A percentile compares a stretch with the other conserved stretches of the same genome.
These are phyloP conservation scores for Panicum virgatum DNA, from an alignment of 202 grass and related monocot genomes.

Conservation along the genomic window DNA sequence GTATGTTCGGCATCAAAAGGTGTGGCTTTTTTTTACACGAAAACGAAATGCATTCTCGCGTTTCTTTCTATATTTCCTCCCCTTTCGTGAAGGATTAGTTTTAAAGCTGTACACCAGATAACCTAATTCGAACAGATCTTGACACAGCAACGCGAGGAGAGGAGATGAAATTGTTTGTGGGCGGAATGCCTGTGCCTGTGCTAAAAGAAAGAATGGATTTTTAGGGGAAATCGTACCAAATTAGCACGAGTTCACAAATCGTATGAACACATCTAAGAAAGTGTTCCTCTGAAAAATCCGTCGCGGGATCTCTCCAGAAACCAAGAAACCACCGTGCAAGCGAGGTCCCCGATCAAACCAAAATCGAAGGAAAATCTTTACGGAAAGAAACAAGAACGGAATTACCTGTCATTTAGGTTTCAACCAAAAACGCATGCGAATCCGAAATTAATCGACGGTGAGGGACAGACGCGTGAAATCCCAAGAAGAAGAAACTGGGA, in stretches of 20 bases:
- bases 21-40: not conserved
- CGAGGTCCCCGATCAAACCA: not conserved
- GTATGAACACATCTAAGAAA: not conserved
- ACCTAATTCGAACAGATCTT: not conserved
- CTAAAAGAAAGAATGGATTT: not conserved
- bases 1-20: not conserved
- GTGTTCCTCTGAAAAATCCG: not conserved
- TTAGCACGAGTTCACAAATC: not conserved
- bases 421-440: not conserved
- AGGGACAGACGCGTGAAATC: not conserved
- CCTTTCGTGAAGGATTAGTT: not conserved
- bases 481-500: not conserved
- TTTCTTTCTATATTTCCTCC: not conserved
- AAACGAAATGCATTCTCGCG: not conserved
- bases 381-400: not conserved
- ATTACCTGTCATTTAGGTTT: not conserved
- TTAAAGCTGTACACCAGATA: not conserved
- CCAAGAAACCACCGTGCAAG: not conserved
- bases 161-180: not conserved
- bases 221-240: not conserved
- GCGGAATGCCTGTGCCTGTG: not conserved
- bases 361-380: not conserved
- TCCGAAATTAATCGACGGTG: not conserved
- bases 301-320: not conserved
- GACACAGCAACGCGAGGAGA: not conserved